Evolutionary conservation across 2,329 filamentous ascomycete genomes (phyloP).

Genomic region (Clarireedia homoeocarpa): DNA sequence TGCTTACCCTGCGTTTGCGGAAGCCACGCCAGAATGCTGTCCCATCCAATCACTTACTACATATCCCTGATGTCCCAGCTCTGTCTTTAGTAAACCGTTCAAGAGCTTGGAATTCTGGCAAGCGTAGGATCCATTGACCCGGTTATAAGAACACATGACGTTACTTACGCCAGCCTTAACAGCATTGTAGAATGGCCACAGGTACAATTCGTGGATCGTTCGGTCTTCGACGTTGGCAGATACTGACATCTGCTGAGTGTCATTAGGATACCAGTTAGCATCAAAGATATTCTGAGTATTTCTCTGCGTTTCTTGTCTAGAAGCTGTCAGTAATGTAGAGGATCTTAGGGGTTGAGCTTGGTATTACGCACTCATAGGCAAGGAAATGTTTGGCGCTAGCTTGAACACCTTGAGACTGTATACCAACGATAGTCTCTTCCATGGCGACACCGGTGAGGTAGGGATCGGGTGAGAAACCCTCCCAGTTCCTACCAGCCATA

Average conservation of each 20-base stretch:
- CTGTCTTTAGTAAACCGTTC: conserved; percentile 42
- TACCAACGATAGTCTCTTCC: conserved; percentile 29
- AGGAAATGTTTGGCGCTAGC: conserved; percentile 34
- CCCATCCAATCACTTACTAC: conserved; percentile 64
- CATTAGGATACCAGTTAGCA: conserved; percentile 1
- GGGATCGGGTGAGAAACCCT: conserved; percentile 28
- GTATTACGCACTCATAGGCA: conserved; percentile 35
- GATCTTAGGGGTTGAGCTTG: too few species aligned
- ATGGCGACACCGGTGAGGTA: conserved; percentile 29
- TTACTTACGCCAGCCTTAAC: conserved; percentile 68
- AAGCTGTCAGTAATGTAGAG: too few species aligned
- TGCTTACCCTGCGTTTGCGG: conserved; percentile 41
- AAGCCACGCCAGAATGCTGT: conserved; percentile 48
- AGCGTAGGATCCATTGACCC: conserved; percentile 41
- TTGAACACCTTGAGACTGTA: conserved; percentile 31
- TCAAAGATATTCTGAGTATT: neutral
- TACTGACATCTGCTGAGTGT: conserved; percentile 40
- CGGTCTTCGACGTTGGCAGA: conserved; percentile 63
- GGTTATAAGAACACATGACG: conserved; percentile 57
- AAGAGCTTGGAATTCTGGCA: conserved; percentile 42
- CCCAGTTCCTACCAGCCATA: conserved; percentile 37
- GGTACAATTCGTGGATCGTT: conserved; percentile 68
- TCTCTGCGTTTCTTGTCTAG: conserved; percentile 38
- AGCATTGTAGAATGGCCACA: conserved; percentile 78
- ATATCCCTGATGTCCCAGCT: conserved; percentile 42